Percentiles rank a stretch among this genome's conserved stretches.
These are phyloP conservation scores for Oryza glumipatula DNA, from an alignment of 176 grass and related monocot species.

Conservation along the genomic window DNA sequence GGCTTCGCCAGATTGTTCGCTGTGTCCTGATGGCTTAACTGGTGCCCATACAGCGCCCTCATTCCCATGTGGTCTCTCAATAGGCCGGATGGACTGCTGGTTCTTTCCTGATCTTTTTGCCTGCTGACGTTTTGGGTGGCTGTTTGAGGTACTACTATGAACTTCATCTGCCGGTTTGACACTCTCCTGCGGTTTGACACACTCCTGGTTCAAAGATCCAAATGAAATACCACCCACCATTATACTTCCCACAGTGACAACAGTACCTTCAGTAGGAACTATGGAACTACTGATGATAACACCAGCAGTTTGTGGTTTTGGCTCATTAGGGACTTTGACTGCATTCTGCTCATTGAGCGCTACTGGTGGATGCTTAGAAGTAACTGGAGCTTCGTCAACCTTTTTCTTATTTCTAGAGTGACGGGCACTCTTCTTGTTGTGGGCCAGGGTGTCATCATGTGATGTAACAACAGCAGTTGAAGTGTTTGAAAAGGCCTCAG, in stretches of 20 bases:
- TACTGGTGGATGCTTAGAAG: conserved; percentile 42
- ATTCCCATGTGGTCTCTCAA: conserved; percentile 63
- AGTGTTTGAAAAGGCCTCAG: conserved; percentile 31
- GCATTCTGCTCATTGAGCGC: conserved; percentile 41
- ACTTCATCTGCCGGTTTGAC: conserved; percentile 50
- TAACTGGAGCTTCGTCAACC: conserved; percentile 50
- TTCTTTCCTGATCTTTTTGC: conserved; percentile 63
- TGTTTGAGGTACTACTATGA: conserved; percentile 44
- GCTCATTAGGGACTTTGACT: conserved; percentile 36
- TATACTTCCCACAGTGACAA: conserved; percentile 55
- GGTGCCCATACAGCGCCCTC: conserved; percentile 82
- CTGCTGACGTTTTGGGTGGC: conserved; percentile 61
- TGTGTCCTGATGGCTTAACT: conserved; percentile 58
- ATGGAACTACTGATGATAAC: conserved; percentile 58
- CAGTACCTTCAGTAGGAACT: conserved; percentile 55
- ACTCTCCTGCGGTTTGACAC: conserved; percentile 22
- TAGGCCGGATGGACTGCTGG: conserved; percentile 58
- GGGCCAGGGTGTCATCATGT: conserved; percentile 56
- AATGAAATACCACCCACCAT: conserved; percentile 48
- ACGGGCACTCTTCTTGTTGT: conserved; percentile 72
- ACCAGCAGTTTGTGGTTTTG: conserved; percentile 47
- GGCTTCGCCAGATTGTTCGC: conserved; percentile 60
- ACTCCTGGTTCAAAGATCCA: conserved; percentile 46
- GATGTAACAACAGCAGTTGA: conserved; percentile 29
- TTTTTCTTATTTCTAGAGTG: conserved; percentile 84